phyloP scores from a whole-genome alignment of 352 stramenopile species.

The Globisporangium cylindrosporum region DNA sequence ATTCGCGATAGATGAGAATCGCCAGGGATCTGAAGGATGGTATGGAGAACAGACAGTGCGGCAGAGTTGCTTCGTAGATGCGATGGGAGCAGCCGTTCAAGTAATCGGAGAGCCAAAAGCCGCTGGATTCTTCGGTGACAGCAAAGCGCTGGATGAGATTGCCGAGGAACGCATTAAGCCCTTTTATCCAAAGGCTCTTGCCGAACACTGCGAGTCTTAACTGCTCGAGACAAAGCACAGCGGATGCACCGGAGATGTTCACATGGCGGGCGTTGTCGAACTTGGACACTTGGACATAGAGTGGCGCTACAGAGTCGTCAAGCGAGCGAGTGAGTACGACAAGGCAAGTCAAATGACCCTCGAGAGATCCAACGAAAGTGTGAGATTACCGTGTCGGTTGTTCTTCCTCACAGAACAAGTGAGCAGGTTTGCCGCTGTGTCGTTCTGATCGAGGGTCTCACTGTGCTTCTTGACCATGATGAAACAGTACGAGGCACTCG shows the following conservation, averaged over 20 bases:
- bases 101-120: conserved; percentile 67
- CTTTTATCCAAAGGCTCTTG: conserved; percentile 70
- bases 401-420: conserved; percentile 77
- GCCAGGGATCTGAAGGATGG: conserved; percentile 46
- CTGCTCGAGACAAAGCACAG: conserved; percentile 76
- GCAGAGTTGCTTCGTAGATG: conserved; percentile 56
- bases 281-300: conserved; percentile 81
- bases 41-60: conserved; percentile 49
- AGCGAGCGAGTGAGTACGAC: neutral
- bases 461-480: conserved; percentile 77
- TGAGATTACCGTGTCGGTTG: conserved; percentile 52
- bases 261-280: conserved; percentile 71
- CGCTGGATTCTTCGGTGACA: conserved; percentile 38
- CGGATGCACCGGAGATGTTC: conserved; percentile 63
- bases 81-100: conserved; percentile 49
- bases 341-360: neutral
- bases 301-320: conserved; percentile 26
- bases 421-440: conserved; percentile 69
- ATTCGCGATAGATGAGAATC: conserved; percentile 64
- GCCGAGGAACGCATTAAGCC: conserved; percentile 68
- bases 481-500: conserved; percentile 60
- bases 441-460: conserved; percentile 49
- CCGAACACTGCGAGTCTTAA: conserved; percentile 69
- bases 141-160: conserved; percentile 69
- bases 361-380: neutral